Base-by-base conservation (phyloP, 352 stramenopile genomes). In the Pythium brachiatum region DNA sequence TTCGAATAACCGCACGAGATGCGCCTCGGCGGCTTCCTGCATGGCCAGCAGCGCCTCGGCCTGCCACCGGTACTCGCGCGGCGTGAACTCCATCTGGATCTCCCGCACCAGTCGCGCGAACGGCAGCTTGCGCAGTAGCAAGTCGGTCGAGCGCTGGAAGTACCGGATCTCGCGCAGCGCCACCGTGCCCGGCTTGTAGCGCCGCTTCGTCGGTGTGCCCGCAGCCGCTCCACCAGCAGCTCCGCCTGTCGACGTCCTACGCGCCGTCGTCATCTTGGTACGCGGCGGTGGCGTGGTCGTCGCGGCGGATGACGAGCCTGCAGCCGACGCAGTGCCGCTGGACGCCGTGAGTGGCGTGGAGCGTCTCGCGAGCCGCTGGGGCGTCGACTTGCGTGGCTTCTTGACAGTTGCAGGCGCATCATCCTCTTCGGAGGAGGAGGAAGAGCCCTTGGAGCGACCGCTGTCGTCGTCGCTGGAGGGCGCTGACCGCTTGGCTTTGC, bases 1-100 rank as follows among this genome's bases (percentile, higher is more conserved):
- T 78, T 99, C 95, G 78, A 99, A 99, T 53, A 98, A 81, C 51
- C 83, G 83, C 25, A 99, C 92, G 27, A 99, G 84, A 76, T 98
- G 95, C 26, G 94, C 94, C 79, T 99, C 96, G 1, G 92, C 76
- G 18, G 95, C 92, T 76, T 99, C 95, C 73, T 97, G 90, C 56
- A 91, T 71, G 47, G 97, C 97, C 53, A 99, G 68, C 53, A 98
- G 72, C 44, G 93, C 92, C 72, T 95, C 85, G 15, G 84, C 88
- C 67, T 98, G 90, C 91, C 93, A 98, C 54, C 90, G 80, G 70
- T 94, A 97, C 48, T 78, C 70, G 44, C 83, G 70, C 20, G 75
- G 75, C 43, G 83, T 89, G 53, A 95, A 96, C 54, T 91, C 77
- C 58, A 86, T 83, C 76, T 98, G 90, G 68, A 98, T 93, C 72